phyloP scores from a whole-genome alignment of 2,329 filamentous ascomycete species.

The Xylariaceae sp. region DNA sequence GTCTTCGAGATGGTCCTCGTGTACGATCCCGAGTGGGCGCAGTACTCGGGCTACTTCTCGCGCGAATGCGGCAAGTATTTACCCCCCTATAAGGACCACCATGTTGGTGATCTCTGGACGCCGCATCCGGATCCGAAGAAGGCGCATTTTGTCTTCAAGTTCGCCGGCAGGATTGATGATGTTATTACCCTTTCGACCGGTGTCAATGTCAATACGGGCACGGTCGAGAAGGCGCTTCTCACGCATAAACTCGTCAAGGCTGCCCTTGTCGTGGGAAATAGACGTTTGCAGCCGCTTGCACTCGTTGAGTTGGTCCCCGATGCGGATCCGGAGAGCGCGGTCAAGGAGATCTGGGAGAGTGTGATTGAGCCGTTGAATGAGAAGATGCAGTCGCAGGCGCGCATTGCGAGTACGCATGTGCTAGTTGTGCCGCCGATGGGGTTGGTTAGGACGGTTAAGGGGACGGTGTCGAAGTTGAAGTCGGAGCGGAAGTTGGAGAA shows the following conservation, averaged over 20 bases:
- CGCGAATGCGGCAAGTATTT: conserved; percentile 10
- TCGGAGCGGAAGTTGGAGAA: conserved; percentile 17
- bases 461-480: conserved; percentile 14
- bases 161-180: conserved; percentile 26
- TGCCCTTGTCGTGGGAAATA: conserved; percentile 18
- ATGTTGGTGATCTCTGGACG: conserved; percentile 22
- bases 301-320: conserved; percentile 16
- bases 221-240: conserved; percentile 17
- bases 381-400: conserved; percentile 16
- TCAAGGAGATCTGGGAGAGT: conserved; percentile 15
- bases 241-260: conserved; percentile 9
- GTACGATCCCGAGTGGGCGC: conserved; percentile 10
- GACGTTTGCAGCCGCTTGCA: conserved; percentile 19
- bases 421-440: conserved; percentile 14
- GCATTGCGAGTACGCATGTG: conserved; percentile 20
- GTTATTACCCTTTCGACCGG: conserved; percentile 23
- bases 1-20: conserved; percentile 22
- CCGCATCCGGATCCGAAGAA: conserved; percentile 23
- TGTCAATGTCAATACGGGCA: conserved; percentile 20
- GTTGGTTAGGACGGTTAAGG: conserved; percentile 21
- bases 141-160: conserved; percentile 21
- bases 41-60: conserved; percentile 17
- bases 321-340: conserved; percentile 2
- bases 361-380: conserved; percentile 20
- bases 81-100: conserved; percentile 11